Base-by-base conservation (phyloP, 2,329 filamentous ascomycete species). In the Verticillium zaregamsianum region DNA sequence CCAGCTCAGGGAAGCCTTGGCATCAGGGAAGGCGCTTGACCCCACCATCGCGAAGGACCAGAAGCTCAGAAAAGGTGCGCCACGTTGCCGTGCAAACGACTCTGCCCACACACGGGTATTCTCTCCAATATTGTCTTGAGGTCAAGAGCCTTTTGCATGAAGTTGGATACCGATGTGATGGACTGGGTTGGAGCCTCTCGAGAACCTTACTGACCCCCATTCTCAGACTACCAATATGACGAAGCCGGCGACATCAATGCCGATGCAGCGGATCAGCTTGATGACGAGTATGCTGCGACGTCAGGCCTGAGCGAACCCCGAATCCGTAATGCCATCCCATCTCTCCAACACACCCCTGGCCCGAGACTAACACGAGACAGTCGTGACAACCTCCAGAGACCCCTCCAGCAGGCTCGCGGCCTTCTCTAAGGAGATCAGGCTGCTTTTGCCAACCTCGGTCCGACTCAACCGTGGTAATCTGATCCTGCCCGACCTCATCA, bases 401-500 rank as follows among this genome's bases (percentile, higher is more conserved):
- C 94, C 95, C 23, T 94, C 90, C 33, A 90, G 91, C 57, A 85
- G 95, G 60, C 82, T 99, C 9, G 85, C 87, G n/a, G 89, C 92
- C 0, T 99, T 99, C 71, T 90, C 92, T 33, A 98, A 99, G 74
- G 95, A 98, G 74, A 90, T 97, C 59, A 83, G 93, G 59, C 77
- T 93, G 33, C 79, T 93, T 5, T 80, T 93, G 1, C 90, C 90
- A 0, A 97, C 93, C 0, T 85, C 89, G 0, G 93, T 97, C 64
- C 86, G 94, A 11, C 77, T 98, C 60, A 99, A 99, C 74, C 87
- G 95, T 74, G 95, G 95, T 72, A 97, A 95, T 66, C 82, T 96
- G 33, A 88, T 98, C 64, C 80, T 98, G 9, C 90, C 90, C 3
- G 94, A 96, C 69, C 83, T 99, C 2, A 90, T 97, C 31, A 82